These are phyloP conservation scores for Ophiostoma montium DNA, from an alignment of 2,329 filamentous ascomycete genomes.

Conservation along the genomic window DNA sequence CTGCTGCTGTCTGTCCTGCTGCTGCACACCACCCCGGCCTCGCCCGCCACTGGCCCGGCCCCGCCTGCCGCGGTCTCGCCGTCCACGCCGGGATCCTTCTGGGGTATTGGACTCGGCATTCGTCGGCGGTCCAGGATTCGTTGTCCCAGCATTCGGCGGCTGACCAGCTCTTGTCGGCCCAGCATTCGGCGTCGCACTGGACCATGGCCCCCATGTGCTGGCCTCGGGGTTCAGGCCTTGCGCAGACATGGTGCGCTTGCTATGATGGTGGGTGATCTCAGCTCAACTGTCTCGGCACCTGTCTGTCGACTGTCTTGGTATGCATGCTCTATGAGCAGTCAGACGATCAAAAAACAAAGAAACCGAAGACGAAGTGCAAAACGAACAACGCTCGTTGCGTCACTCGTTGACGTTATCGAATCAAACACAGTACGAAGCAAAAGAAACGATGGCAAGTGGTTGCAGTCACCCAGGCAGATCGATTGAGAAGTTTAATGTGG, in stretches of 20 bases:
- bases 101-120: neutral
- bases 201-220: neutral
- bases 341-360: too few species aligned
- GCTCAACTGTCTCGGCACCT: too few species aligned
- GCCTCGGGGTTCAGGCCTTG: slow-evolving; percentile 5
- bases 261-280: too few species aligned
- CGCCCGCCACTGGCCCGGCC: neutral
- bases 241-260: neutral
- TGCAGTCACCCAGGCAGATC: too few species aligned
- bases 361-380: too few species aligned
- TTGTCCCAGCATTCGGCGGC: too few species aligned
- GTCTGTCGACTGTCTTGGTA: neutral
- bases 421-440: too few species aligned
- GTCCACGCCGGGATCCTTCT: neutral
- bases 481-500: too few species aligned
- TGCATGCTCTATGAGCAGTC: neutral
- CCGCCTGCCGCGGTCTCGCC: neutral
- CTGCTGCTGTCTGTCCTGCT: neutral
- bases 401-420: too few species aligned
- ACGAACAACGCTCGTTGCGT: too few species aligned
- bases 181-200: neutral
- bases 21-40: neutral
- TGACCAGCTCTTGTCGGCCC: neutral
- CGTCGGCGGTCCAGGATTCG: too few species aligned
- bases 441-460: too few species aligned